Evolutionary conservation across 2,329 filamentous ascomycete genomes (phyloP).

Genomic region (Claviceps lovelessii): DNA sequence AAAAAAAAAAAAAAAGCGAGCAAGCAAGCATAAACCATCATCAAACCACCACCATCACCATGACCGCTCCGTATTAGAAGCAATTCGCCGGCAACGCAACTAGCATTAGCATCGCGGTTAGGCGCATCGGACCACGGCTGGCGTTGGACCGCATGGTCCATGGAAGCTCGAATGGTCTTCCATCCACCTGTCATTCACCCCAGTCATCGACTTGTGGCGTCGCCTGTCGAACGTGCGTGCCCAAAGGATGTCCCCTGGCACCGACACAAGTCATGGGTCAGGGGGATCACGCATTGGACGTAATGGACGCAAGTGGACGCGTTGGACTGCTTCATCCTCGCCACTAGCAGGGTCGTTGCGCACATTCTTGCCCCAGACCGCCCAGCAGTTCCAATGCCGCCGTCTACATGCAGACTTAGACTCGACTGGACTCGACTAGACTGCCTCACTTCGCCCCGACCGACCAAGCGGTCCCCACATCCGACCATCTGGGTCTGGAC

Average conservation of each 20-base stretch:
- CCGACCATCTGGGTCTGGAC: constrained; percentile 1
- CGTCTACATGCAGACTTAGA: neutral
- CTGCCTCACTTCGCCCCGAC: neutral
- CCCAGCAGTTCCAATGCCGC: neutral
- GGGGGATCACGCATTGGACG: neutral
- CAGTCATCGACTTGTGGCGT: constrained; percentile 1
- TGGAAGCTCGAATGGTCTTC: constrained; percentile 1
- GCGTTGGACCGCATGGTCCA: neutral
- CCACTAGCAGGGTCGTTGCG: constrained; percentile 1
- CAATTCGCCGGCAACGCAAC: neutral
- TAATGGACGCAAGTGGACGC: neutral
- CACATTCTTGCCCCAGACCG: neutral
- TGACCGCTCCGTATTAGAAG: neutral
- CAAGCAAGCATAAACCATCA: neutral
- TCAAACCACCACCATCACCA: neutral
- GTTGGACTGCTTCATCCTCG: constrained; percentile 1
- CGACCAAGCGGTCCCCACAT: constrained; percentile 1
- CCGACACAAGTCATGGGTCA: neutral
- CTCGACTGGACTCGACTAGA: neutral
- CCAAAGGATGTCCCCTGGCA: neutral
- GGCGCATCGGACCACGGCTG: neutral
- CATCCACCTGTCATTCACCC: neutral
- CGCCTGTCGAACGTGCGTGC: neutral
- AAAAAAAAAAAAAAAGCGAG: neutral
- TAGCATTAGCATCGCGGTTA: neutral